Base-by-base conservation (phyloP, 2,329 filamentous ascomycete genomes). In the Exophiala alcalophila region DNA sequence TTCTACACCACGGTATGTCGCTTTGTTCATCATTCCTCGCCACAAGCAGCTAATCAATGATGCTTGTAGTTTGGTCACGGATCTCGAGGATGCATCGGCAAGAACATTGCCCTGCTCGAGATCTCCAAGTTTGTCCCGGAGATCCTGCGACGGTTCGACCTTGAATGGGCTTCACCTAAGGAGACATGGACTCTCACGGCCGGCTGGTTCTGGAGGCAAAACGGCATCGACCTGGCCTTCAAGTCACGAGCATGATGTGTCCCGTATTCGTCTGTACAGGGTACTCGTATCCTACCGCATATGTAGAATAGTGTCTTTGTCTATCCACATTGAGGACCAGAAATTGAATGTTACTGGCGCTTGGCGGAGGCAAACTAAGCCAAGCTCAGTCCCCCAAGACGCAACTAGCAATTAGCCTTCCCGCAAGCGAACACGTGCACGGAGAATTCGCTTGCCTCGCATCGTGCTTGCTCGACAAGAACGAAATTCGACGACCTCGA, bases 41-140 rank as follows among this genome's bases (percentile, higher is more conserved):
- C 28, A 30, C 6, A 14, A 12, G 28, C 6, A 6, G 6, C 28
- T 30, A 14, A 30, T 30, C 12, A 30, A 30, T 7, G 6, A 30
- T 30, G n/a, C 28, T 6, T 7, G 12, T 4, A 40, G 56, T 63
- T 61, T 41, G 61, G 60, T 3, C 35, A 46, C 18, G 61, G 60
- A 0, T 36, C 54, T 7, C 47, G 60, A 23, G 50, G 49, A 4
- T 63, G 59, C 27, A 56, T 62, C 11, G 59, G 64, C 3, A 65
- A 62, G 29, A 61, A 66, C 30, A 65, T 66, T 15, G 61, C 61
- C 1, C 55, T 65, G 12, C 50, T 66, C 16, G 64, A 66, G 30
- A 65, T 67, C 52, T 59, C 57, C 0, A 66, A 66, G 40, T 43
- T 66, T 25, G 60, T 66, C 3, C 63, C 63, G 0, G 54, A 57